Conservation (phyloP, 257 asterid genomes). For the Nemophila menziesii region DNA sequence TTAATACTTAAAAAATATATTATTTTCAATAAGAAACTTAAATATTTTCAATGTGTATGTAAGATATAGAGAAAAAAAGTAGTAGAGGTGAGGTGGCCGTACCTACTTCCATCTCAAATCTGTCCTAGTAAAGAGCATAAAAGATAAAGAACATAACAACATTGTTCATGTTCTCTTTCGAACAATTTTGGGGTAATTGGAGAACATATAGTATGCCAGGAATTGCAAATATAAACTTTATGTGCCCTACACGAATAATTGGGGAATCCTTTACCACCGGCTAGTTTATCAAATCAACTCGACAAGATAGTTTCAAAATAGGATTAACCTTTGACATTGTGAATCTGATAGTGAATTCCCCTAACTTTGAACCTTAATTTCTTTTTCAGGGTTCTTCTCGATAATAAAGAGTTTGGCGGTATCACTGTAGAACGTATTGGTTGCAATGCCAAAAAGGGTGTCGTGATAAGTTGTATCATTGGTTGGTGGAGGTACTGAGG, state of each 20-base stretch:
- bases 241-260: neutral
- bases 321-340: neutral
- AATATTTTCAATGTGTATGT: no score
- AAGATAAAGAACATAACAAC: neutral
- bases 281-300: neutral
- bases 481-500: neutral
- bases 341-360: neutral
- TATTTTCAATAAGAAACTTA: no score
- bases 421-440: neutral
- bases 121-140: neutral
- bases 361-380: neutral
- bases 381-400: neutral
- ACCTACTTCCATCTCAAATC: neutral
- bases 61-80: no score
- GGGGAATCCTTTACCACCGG: neutral
- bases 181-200: neutral
- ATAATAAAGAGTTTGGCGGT: neutral
- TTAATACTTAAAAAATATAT: no score
- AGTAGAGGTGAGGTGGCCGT: neutral
- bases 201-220: neutral
- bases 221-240: neutral
- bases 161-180: neutral
- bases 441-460: neutral
- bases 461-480: no score
- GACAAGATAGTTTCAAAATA: neutral